Percentiles rank a stretch among this genome's conserved stretches.
These are phyloP conservation scores for Typha latifolia DNA, from an alignment of 176 grass and related monocot species.

Conservation along the genomic window DNA sequence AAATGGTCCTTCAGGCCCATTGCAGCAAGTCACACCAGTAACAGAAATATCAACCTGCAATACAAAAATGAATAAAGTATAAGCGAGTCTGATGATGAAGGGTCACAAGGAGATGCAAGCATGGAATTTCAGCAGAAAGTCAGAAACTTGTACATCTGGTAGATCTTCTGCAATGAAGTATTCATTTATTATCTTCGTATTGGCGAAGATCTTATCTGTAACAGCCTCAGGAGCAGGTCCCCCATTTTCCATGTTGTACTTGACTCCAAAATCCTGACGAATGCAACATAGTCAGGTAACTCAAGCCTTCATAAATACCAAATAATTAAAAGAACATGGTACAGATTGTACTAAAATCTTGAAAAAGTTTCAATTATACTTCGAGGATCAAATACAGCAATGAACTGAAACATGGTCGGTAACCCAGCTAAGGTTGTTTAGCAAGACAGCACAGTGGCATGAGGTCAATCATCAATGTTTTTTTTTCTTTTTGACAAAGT, in stretches of 20 bases:
- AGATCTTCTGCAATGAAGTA: slow-evolving; percentile 81
- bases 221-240: slow-evolving; percentile 90
- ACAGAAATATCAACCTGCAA: slow-evolving; percentile 86
- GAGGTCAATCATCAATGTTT: too few species aligned
- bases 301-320: neutral
- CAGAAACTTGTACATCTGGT: slow-evolving; percentile 48
- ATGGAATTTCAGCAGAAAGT: slow-evolving; percentile 6
- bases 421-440: too few species aligned
- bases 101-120: slow-evolving; percentile 8
- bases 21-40: slow-evolving; percentile 58
- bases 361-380: neutral
- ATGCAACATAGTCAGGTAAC: slow-evolving; percentile 15
- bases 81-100: neutral
- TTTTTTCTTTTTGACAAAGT: too few species aligned
- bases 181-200: slow-evolving; percentile 73
- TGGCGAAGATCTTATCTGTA: slow-evolving; percentile 80
- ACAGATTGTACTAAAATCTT: neutral
- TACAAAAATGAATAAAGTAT: slow-evolving; percentile 7
- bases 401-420: too few species aligned
- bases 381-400: too few species aligned
- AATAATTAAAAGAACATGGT: slow-evolving; percentile 11
- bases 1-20: slow-evolving; percentile 78
- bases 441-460: too few species aligned
- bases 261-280: slow-evolving; percentile 93
- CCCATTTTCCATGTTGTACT: slow-evolving; percentile 99